Conservation (phyloP, 2,329 filamentous ascomycete species). For the Colletotrichum nymphaeae region DNA sequence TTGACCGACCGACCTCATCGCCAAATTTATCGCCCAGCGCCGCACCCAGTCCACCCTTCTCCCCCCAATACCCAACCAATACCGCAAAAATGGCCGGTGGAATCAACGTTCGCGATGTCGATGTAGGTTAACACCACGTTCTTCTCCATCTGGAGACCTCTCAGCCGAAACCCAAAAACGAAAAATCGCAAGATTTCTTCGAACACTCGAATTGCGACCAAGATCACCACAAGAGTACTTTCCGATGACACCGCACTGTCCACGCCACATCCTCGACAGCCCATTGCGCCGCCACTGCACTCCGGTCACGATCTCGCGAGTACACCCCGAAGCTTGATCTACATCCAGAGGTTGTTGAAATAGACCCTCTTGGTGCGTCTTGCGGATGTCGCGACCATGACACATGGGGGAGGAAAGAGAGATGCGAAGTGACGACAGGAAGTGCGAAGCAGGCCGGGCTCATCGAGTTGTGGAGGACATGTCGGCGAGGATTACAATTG, state of each 20-base stretch:
- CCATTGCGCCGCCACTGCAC: not conserved
- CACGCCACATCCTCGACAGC: not conserved
- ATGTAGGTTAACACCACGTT: conserved; percentile 68
- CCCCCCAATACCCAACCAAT: conserved; percentile 45
- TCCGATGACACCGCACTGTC: conserved; percentile 28
- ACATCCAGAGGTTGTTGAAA: conserved; percentile 38
- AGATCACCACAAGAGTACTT: not conserved
- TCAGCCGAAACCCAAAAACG: not conserved
- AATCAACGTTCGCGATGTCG: conserved; percentile 86
- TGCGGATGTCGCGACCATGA: conserved; percentile 13
- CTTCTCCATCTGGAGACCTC: conserved; percentile 6
- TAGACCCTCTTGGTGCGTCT: conserved; percentile 23
- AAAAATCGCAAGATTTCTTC: conserved; percentile 1
- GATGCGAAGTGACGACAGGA: not conserved
- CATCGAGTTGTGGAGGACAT: conserved; percentile 14
- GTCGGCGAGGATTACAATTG: not conserved
- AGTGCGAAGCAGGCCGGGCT: conserved; percentile 37
- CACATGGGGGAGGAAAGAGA: not conserved
- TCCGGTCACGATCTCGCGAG: not conserved
- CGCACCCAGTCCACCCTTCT: conserved; percentile 44
- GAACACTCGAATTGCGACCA: conserved; percentile 9
- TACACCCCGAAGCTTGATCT: not conserved
- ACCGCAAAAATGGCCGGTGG: conserved; percentile 83
- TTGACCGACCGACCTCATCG: conserved; percentile 39
- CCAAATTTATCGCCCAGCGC: conserved; percentile 38